Evolutionary conservation across 2,329 filamentous ascomycete species (phyloP), one percentile per base, ranked within the genome.

Genomic region (Emergomyces pasteurianus): DNA sequence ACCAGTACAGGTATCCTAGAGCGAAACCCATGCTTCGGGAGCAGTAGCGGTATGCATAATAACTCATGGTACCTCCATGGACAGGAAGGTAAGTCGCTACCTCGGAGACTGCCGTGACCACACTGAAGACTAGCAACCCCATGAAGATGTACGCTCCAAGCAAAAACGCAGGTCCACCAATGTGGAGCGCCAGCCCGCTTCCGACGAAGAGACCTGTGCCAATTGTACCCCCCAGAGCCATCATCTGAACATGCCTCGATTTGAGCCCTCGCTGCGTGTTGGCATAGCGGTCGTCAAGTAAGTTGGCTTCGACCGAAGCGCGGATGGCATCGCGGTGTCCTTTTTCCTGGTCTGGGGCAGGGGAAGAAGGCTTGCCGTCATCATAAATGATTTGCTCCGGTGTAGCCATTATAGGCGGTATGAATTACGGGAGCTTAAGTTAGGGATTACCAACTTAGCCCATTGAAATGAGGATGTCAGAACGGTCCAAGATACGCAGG

Each of bases 201-300:
- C 79, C 79, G 9, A 84, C 74, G 68, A 84, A 83, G 0, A 83
- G 72, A 64, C 81, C 81, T 1, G 80, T 82, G 42, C 79, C 78
- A 43, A 66, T 64, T 28, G 63, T 65, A 2, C 65, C 65, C 31
- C 64, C 65, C 18, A 66, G 59, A 31, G 75, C 76, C 75, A 78
- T 74, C 65, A 75, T 71, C 63, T 76, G 74, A 16, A 75, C 73
- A 69, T 77, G 75, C 59, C 75, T 72, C 42, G 68, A 76, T 61
- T 75, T 75, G 46, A 78, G 68, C 10, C 75, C 75, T 46, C 75
- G 74, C 63, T 76, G 65, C 49, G 74, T 77, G 16, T 68, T 70
- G 31, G 63, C 65, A 62, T 77, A 77, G 23, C 75, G 71, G 49
- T 73, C 71, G 63, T 77, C 75, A 9, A 75, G 70, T 26, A 77